Evolutionary conservation across 371 early-diverging fungal genomes (phyloP).

Genomic region (Mucor saturninus): DNA sequence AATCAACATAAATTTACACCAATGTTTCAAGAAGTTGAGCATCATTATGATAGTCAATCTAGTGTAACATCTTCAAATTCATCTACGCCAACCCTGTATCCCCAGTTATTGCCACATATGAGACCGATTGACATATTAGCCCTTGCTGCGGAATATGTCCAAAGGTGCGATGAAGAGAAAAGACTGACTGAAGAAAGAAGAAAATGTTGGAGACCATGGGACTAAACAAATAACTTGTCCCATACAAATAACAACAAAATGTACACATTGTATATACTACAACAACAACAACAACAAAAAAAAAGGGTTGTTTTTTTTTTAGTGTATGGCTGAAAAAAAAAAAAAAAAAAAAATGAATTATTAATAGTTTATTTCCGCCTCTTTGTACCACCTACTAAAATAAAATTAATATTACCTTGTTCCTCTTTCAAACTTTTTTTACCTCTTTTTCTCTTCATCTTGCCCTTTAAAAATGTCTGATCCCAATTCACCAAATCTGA

Average conservation of each 20-base stretch:
- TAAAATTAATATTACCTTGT: background rate
- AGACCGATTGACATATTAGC: conserved; percentile 53
- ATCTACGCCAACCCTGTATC: conserved; percentile 36
- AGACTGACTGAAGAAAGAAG: conserved; percentile 28
- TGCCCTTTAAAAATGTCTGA: background rate
- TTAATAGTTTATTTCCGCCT: background rate
- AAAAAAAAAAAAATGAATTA: no score
- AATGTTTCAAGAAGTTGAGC: conserved; percentile 11
- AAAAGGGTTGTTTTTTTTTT: no score
- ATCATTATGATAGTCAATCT: conserved; percentile 27
- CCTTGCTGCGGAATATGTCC: conserved; percentile 56
- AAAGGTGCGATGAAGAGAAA: conserved; percentile 47
- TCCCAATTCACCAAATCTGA: background rate
- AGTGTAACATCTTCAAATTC: conserved; percentile 38
- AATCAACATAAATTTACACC: conserved; percentile 5
- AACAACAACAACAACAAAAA: background rate
- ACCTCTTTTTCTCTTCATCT: background rate
- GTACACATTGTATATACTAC: background rate
- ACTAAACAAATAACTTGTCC: conserved; percentile 5
- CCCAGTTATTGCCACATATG: conserved; percentile 37
- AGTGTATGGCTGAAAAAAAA: no score
- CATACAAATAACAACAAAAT: background rate
- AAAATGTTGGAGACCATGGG: conserved; percentile 31
- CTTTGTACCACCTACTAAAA: no score
- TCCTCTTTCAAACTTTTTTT: background rate